Conservation (phyloP, 129 eudicot species). For the Flaveria trinervia region DNA sequence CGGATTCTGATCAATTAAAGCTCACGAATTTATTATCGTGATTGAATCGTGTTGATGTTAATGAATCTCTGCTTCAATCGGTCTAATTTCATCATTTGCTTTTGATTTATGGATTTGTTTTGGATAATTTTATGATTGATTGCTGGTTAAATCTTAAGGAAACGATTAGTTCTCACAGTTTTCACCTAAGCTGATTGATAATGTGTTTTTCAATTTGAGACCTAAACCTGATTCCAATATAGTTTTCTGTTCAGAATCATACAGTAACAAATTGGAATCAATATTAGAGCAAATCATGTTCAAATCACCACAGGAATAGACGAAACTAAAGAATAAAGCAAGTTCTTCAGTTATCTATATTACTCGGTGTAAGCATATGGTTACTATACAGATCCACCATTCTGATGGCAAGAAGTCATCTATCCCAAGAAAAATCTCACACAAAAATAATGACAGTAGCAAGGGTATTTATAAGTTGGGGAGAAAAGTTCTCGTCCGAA, state of each 20-base stretch:
- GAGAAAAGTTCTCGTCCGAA: conserved; percentile 65
- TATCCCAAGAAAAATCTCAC: conserved; percentile 23
- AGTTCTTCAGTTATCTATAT: conserved; percentile 52
- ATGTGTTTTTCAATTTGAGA: not conserved
- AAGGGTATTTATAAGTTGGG: conserved; percentile 47
- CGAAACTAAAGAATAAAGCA: conserved; percentile 69
- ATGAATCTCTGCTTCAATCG: not conserved
- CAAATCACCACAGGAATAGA: conserved; percentile 67
- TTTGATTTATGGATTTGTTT: conserved; percentile 5
- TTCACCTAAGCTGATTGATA: not conserved
- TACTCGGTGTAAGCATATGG: conserved; percentile 70
- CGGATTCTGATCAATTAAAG: not conserved
- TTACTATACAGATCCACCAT: conserved; percentile 77
- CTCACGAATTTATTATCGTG: conserved; percentile 12
- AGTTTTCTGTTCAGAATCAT: not conserved
- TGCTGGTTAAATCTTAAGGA: conserved; percentile 7
- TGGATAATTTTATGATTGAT: not conserved
- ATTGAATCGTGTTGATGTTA: not conserved
- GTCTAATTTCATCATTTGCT: not conserved
- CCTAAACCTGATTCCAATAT: not conserved
- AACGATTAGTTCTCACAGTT: not conserved
- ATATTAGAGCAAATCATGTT: conserved; percentile 39
- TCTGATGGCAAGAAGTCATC: conserved; percentile 44
- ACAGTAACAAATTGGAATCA: conserved; percentile 13
- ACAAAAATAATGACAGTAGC: conserved; percentile 37